A percentile compares a stretch with the other conserved stretches of the same genome.
phyloP scores from a whole-genome alignment of 192 early-diverging fungal species.

The Backusella sp. region DNA sequence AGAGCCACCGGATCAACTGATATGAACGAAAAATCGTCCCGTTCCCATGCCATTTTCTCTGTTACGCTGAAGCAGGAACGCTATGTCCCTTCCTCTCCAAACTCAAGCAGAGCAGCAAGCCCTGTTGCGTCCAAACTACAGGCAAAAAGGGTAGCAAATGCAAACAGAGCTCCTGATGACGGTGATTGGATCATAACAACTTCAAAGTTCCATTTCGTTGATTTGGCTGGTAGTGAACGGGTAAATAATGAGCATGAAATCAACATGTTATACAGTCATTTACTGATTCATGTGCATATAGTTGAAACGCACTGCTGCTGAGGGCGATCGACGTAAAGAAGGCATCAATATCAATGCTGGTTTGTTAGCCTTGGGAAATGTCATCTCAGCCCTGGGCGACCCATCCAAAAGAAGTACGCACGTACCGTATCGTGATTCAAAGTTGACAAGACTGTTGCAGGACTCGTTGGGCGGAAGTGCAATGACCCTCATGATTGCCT shows the following conservation, averaged over 20 bases:
- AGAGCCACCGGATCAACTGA: constrained; percentile 93
- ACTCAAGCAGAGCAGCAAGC: constrained; percentile 21
- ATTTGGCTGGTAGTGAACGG: constrained; percentile 95
- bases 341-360: constrained; percentile 98
- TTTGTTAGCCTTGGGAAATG: constrained; percentile 93
- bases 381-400: constrained; percentile 96
- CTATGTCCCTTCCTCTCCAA: constrained; percentile 40
- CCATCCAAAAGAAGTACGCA: constrained; percentile 61
- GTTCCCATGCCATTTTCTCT: constrained; percentile 97
- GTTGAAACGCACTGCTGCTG: constrained; percentile 90
- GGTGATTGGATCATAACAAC: constrained; percentile 61
- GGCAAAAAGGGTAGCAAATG: constrained; percentile 16
- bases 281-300: constrained; percentile 15
- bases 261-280: not conserved
- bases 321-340: constrained; percentile 91
- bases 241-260: constrained; percentile 25
- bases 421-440: constrained; percentile 96
- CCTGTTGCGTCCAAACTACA: constrained; percentile 16
- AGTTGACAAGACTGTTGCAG: constrained; percentile 94
- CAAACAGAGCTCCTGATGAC: constrained; percentile 32
- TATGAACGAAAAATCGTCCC: constrained; percentile 94
- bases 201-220: constrained; percentile 98
- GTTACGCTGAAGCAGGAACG: constrained; percentile 82
- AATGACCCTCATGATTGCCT: constrained; percentile 94
- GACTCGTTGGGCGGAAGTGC: constrained; percentile 96